Base-by-base conservation (phyloP, 148 eudicot species). In the Persicaria tinctoria region DNA sequence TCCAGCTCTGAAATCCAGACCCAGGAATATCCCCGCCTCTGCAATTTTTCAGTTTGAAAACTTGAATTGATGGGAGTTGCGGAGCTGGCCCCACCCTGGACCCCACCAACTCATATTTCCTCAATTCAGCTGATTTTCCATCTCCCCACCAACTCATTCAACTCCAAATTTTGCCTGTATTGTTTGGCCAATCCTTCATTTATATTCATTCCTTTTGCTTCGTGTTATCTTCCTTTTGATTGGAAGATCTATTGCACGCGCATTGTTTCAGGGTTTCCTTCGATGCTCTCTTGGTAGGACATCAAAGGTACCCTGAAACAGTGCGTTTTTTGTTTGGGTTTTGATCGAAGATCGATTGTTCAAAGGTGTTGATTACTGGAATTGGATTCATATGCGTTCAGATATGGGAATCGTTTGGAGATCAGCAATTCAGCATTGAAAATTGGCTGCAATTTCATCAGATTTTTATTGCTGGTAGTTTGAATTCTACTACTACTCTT, bases 181-280 rank as follows among this genome's bases (percentile, higher is more conserved):
- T 32, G 41, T 32, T 32, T 53, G 56, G n/a, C 56, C 5, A 3
- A 14, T 53, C 5, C 56, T 53, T 14, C 56, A 53, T 32, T 32
- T 32, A 32, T 32, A 12, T 14, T 2, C 3, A 53, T 53, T 53
- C 56, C 56, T 53, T 53, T 53, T 53, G 17, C 4, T 12, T 53
- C 17, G 13, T 14, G 5, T 53, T 51, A 0, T 53, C 5, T 4
- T 14, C 16, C 4, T 14, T 53, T 5, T n/a, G 16, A 14, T 53
- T 53, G 56, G n/a, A 53, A 53, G 57, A 54, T 54, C 6, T 23
- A 12, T 60, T 27, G 68, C 68, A 57, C 18, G 9, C 64, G 11
- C 44, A 20, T 60, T 27, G 68, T 60, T 60, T 60, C 68, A 60
- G 68, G 68, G 68, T 60, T 60, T 53, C 13, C 56, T 53, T 53